Conservation (phyloP, 495 filamentous ascomycete species). For the Xylaria venustula region DNA sequence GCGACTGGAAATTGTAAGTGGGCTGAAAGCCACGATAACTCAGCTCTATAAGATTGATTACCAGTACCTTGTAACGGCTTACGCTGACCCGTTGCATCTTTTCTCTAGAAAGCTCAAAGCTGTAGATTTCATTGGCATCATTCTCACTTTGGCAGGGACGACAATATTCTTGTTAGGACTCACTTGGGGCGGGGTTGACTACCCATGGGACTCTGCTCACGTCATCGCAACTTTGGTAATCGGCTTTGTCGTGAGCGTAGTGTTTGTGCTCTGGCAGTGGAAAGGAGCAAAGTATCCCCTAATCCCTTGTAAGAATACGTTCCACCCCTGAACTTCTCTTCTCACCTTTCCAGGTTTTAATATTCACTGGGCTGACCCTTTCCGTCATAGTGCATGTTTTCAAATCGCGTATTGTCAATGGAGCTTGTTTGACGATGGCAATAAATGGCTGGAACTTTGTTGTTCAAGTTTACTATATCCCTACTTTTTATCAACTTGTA, state of each 20-base stretch:
- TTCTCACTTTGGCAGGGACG: slow-evolving; percentile 20
- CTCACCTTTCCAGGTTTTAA: too few relatives aligned
- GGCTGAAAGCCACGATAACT: neutral
- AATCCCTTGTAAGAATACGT: slow-evolving; percentile 31
- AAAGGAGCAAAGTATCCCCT: slow-evolving; percentile 32
- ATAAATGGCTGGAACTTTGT: slow-evolving; percentile 57
- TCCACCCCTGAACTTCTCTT: neutral
- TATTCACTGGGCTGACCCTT: slow-evolving; percentile 13
- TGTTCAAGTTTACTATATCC: slow-evolving; percentile 56
- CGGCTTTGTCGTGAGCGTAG: slow-evolving; percentile 42
- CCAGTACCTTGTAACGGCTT: neutral
- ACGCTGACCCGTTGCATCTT: neutral
- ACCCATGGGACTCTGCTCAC: slow-evolving; percentile 48
- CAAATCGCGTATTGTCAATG: slow-evolving; percentile 48
- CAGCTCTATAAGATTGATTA: neutral
- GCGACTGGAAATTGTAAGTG: slow-evolving; percentile 45
- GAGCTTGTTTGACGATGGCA: slow-evolving; percentile 54
- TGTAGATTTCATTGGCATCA: slow-evolving; percentile 44
- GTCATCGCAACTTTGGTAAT: slow-evolving; percentile 49
- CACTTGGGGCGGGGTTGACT: slow-evolving; percentile 54
- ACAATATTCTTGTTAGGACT: slow-evolving; percentile 33
- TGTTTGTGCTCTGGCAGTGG: slow-evolving; percentile 54
- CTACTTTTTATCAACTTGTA: slow-evolving; percentile 55
- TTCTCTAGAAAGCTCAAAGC: slow-evolving; percentile 41
- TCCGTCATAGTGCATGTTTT: slow-evolving; percentile 51